Evolutionary conservation across 176 grass and related monocot genomes (phyloP).

Genomic region (Zoysia pacifica): DNA sequence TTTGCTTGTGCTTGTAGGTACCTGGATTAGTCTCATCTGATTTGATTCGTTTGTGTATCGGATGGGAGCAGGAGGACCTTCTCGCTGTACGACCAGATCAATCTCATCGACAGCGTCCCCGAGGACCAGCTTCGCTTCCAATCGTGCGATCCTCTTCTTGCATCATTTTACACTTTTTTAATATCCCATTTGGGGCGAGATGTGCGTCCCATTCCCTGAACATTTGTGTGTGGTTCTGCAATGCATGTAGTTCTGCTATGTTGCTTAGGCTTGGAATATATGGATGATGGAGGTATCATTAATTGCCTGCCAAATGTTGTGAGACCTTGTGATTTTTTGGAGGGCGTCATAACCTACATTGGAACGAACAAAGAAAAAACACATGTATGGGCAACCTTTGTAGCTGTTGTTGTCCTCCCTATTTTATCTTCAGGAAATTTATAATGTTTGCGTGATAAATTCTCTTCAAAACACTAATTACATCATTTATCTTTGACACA

Average conservation of each 20-base stretch:
- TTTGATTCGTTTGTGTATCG: neutral
- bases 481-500: neutral
- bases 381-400: neutral
- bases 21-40: neutral
- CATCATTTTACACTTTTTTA: neutral
- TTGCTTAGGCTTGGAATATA: neutral
- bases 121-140: constrained; percentile 86
- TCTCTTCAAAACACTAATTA: neutral
- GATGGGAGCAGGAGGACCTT: constrained; percentile 70
- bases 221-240: neutral
- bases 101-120: constrained; percentile 90
- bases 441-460: neutral
- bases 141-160: constrained; percentile 56
- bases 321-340: neutral
- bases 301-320: neutral
- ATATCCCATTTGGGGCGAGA: neutral
- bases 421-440: neutral
- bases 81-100: constrained; percentile 98
- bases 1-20: constrained; percentile 15
- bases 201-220: too few species aligned
- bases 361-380: neutral
- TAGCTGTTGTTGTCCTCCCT: neutral
- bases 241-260: neutral
- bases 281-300: neutral
- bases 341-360: neutral